Evolutionary conservation across 179 eudicot genomes (phyloP).

Genomic region (Beta macrorhiza): DNA sequence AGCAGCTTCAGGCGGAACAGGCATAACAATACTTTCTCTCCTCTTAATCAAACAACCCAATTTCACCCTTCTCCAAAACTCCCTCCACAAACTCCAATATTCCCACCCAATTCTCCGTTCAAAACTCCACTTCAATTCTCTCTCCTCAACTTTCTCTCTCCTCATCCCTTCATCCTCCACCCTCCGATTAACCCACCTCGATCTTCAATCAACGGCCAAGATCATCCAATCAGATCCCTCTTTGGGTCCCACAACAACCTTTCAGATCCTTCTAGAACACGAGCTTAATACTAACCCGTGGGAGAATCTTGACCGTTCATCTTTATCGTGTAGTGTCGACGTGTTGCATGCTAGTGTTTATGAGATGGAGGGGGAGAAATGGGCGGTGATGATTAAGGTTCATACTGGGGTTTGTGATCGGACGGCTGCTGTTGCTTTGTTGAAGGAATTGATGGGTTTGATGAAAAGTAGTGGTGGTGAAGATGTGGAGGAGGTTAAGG

Average conservation of each 20-base stretch:
- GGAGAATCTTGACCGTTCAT: constrained; percentile 28
- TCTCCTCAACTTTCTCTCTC: constrained; percentile 42
- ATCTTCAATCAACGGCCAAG: constrained; percentile 39
- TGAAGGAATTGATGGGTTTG: constrained; percentile 48
- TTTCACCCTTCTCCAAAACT: constrained; percentile 36
- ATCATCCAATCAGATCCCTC: constrained; percentile 20
- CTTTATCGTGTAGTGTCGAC: constrained; percentile 8
- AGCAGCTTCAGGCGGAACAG: constrained; percentile 83
- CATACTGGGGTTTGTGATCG: constrained; percentile 83
- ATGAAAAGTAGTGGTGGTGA: constrained; percentile 26
- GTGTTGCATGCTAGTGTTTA: constrained; percentile 55
- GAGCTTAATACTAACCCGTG: constrained; percentile 62
- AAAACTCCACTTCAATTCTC: constrained; percentile 41
- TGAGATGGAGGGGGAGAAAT: constrained; percentile 27
- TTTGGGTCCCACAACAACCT: constrained; percentile 18
- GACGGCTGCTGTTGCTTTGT: constrained; percentile 51
- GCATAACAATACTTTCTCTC: constrained; percentile 60
- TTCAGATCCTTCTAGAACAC: constrained; percentile 60
- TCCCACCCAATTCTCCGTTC: constrained; percentile 74
- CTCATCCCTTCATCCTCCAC: constrained; percentile 35
- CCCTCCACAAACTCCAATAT: constrained; percentile 57
- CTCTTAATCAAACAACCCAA: constrained; percentile 50
- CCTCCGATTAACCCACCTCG: constrained; percentile 36
- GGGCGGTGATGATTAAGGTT: constrained; percentile 54
- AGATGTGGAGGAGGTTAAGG: neutral